Base-by-base conservation (phyloP, 768 basidiomycete species). In the Pulveroboletus sp. region DNA sequence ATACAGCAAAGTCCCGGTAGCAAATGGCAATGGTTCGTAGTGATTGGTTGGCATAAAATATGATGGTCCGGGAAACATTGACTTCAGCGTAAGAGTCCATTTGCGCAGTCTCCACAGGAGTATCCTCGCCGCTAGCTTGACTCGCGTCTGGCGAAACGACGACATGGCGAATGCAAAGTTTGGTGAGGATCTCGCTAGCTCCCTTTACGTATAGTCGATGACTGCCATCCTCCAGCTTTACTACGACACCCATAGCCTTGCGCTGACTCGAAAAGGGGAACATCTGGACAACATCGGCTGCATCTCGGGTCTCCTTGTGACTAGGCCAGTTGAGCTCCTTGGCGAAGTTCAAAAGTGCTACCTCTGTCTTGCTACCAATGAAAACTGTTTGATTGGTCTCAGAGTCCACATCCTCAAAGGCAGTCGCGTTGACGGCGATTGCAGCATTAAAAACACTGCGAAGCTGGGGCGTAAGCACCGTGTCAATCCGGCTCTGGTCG, bases 41-140 rank as follows among this genome's bases (percentile, higher is more conserved):
- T 12, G 84, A 88, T 72, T 98, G 95, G 68, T 94, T 94, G 60
- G 94, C 94, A 67, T 99, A 98, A 70, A 96, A 95, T 57, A 95
- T 94, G 69, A 94, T 97, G 13, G 95, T 97, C 39, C 90, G 80
- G 23, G 77, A 79, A 64, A 97, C 91, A 63, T 97, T 97, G 61
- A 87, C 85, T 51, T 76, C 74, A 13, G 85, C 82, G 16, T 83
- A 71, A 10, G 79, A 73, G 58, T 82, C 83, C 49, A 96, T 91
- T 1, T 67, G 67, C 50, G 64, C 70, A 2, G 80, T 82, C 63
- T 84, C 77, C 37, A 94, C 67, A 26, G 66, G 57, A 3, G 58
- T 53, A 27, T 59, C 54, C 36, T 65, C 49, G 23, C 60, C 55
- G 20, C 36, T 43, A 7, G 49, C 44, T 16, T 59, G 58, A 12